Conservation (phyloP, 768 basidiomycete species). For the Crucibulum laeve region DNA sequence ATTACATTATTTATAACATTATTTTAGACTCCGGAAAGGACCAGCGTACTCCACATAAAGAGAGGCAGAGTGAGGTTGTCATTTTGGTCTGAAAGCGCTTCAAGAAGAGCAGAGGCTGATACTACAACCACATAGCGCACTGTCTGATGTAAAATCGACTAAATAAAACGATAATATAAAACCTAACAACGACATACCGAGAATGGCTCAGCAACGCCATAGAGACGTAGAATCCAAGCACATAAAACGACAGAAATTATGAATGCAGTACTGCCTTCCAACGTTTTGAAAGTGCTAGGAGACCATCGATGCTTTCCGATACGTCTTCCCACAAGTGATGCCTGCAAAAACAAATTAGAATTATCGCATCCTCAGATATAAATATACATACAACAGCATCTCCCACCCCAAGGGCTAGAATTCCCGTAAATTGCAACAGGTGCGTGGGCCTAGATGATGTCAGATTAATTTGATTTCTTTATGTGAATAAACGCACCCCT, state of each 20-base stretch:
- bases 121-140: conserved; percentile 62
- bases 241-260: conserved; percentile 61
- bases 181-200: conserved; percentile 49
- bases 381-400: conserved; percentile 75
- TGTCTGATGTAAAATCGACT: conserved; percentile 38
- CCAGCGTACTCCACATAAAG: conserved; percentile 90
- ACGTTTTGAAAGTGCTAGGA: conserved; percentile 75
- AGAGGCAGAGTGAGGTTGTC: conserved; percentile 97
- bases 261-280: conserved; percentile 90
- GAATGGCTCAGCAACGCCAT: conserved; percentile 69
- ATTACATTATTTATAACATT: conserved; percentile 3
- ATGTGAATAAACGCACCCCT: conserved; percentile 56
- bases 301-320: conserved; percentile 84
- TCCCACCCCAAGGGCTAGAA: conserved; percentile 85
- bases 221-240: conserved; percentile 66
- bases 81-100: conserved; percentile 93
- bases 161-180: conserved; percentile 1
- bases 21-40: conserved; percentile 40
- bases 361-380: not conserved
- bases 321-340: conserved; percentile 88
- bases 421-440: conserved; percentile 71
- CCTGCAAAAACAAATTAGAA: conserved; percentile 36
- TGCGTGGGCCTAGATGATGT: conserved; percentile 30
- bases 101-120: conserved; percentile 67
- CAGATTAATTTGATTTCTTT: not conserved